A percentile compares a stretch with the other conserved stretches of the same genome.
phyloP scores from a whole-genome alignment of 495 filamentous ascomycete species.

The Aspergillus wentii region DNA sequence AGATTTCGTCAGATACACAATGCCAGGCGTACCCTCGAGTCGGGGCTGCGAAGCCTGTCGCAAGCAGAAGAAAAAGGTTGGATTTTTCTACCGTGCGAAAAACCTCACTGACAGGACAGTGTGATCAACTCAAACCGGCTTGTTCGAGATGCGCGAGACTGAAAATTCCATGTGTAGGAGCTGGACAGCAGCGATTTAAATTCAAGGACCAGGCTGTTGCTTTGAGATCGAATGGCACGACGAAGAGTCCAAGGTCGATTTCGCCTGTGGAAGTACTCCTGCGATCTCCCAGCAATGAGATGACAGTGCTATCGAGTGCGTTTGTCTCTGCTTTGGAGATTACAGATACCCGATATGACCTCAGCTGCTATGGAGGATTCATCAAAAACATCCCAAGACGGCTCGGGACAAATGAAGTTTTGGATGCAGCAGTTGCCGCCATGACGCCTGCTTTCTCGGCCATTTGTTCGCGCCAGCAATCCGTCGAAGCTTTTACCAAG shows the following conservation, averaged over 20 bases:
- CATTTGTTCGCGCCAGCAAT: constrained; percentile 12
- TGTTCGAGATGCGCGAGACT: constrained; percentile 38
- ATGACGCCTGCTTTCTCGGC: constrained; percentile 21
- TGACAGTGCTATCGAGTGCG: constrained; percentile 5
- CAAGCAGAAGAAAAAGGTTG: constrained; percentile 43
- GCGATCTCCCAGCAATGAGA: constrained; percentile 9
- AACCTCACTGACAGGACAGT: constrained; percentile 17
- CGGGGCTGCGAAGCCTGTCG: constrained; percentile 44
- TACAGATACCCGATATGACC: constrained; percentile 28
- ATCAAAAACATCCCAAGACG: constrained; percentile 27
- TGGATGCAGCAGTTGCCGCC: constrained; percentile 30
- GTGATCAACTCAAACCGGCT: constrained; percentile 26
- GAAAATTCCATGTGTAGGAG: constrained; percentile 34
- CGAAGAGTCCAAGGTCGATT: too few relatives aligned
- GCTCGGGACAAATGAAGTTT: constrained; percentile 26
- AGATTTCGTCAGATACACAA: too few relatives aligned
- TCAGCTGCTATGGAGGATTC: constrained; percentile 30
- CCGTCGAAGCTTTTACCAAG: constrained; percentile 12
- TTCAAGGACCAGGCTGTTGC: constrained; percentile 25
- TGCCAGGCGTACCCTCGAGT: constrained; percentile 44
- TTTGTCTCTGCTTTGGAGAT: constrained; percentile 21
- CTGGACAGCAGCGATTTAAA: constrained; percentile 37
- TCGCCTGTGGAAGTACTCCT: background rate
- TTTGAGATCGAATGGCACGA: background rate
- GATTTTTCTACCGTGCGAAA: too few relatives aligned